Evolutionary conservation across 768 basidiomycete genomes (phyloP), one percentile per base, ranked within the genome.

Genomic region (Suillus occidentalis): DNA sequence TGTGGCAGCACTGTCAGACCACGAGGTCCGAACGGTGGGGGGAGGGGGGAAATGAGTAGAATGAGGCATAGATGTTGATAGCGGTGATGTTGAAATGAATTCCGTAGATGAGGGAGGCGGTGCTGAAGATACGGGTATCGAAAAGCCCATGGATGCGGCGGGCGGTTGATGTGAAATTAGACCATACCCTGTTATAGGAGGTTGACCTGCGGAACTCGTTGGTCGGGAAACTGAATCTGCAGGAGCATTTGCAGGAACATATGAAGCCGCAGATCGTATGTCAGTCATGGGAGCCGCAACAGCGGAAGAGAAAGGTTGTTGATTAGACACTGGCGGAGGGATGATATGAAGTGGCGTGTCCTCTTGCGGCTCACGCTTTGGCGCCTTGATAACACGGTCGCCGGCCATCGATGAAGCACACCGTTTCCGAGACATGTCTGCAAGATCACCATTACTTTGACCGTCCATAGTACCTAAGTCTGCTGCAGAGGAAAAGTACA

Each of bases 361-460:
- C 42, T 85, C 83, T 59, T 73, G 78, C 6, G 83, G 82, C 62
- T 84, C 83, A 63, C 83, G 76, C 72, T 85, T 85, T 70, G 81
- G 72, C 22, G 81, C 79, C 66, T 84, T 84, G 56, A 81, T 72
- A 50, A 76, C 77, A 43, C 84, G 79, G 65, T 84, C 79, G 58
- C 78, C 82, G 1, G 71, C 78, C 66, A 81, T 74, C 43, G 84
- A 81, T 4, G 83, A 83, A 3, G 79, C 84, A 56, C 83, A 85
- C 22, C 83, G 83, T 66, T 84, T 84, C 39, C 83, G 82, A 57
- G 84, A 79, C 53, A 77, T 70, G 68, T 84, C 84, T 55, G 76
- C 74, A 28, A 69, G 61, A 68, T 81, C 77, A 55, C 68, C 70
- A 68, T 66, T 65, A 59, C 71, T 64, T 65, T 72, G 70, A 34